A percentile compares a stretch with the other conserved stretches of the same genome.
phyloP scores from a whole-genome alignment of 805 yeast species.

The Metschnikowia vanudenii region DNA sequence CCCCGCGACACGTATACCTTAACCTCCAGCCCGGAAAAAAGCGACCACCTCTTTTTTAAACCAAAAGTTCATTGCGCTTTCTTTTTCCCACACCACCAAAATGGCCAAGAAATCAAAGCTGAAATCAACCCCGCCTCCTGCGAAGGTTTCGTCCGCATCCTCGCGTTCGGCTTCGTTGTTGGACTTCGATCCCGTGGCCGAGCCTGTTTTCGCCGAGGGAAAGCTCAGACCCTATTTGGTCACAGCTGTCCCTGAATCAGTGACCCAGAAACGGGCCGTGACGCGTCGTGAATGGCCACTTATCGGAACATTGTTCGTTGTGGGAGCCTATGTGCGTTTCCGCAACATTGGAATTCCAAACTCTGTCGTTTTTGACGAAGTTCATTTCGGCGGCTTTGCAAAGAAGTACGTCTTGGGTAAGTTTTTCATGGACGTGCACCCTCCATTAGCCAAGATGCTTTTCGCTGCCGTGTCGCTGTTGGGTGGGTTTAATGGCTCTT shows the following conservation, averaged over 20 bases:
- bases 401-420: conserved; percentile 66
- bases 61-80: neutral
- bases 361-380: conserved; percentile 90
- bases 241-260: conserved; percentile 46
- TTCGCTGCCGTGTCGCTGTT: conserved; percentile 67
- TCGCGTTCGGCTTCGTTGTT: conserved; percentile 7
- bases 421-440: conserved; percentile 74
- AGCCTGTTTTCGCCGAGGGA: conserved; percentile 44
- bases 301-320: conserved; percentile 41
- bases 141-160: neutral
- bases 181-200: conserved; percentile 45
- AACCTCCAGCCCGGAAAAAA: neutral
- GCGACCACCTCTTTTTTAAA: neutral
- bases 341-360: conserved; percentile 62
- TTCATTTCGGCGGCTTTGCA: conserved; percentile 96
- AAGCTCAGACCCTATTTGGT: conserved; percentile 52
- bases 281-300: conserved; percentile 26
- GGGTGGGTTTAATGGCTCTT: conserved; percentile 72
- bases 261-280: conserved; percentile 24
- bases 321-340: conserved; percentile 60
- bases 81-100: conserved; percentile 3
- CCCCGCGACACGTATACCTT: conserved; percentile 7
- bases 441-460: conserved; percentile 76
- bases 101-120: conserved; percentile 20
- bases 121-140: conserved; percentile 9